Percentiles rank a stretch among this genome's conserved stretches.
These are phyloP conservation scores for Kwoniella shandongensis DNA, from an alignment of 768 basidiomycete species.

Conservation along the genomic window DNA sequence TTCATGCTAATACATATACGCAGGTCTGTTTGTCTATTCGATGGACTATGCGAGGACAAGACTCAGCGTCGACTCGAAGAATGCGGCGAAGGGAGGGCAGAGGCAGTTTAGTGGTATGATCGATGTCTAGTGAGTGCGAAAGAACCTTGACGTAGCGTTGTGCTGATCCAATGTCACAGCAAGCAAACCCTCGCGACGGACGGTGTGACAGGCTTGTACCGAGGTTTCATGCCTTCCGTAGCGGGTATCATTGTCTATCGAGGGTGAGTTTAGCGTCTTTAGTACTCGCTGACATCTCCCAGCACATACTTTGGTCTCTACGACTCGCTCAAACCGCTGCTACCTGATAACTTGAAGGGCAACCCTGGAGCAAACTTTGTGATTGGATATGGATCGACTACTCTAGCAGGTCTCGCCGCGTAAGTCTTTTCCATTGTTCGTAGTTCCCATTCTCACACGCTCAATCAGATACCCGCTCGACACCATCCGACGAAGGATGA, in stretches of 20 bases:
- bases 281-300: neutral
- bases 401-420: slow-evolving; percentile 38
- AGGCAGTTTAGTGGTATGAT: slow-evolving; percentile 57
- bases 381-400: slow-evolving; percentile 57
- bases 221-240: slow-evolving; percentile 57
- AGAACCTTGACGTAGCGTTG: neutral
- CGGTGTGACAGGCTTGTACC: slow-evolving; percentile 56
- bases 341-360: slow-evolving; percentile 55
- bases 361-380: slow-evolving; percentile 57
- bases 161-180: slow-evolving; percentile 11
- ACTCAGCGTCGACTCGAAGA: slow-evolving; percentile 56
- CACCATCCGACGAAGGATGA: slow-evolving; percentile 58
- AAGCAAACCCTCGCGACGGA: slow-evolving; percentile 57
- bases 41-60: slow-evolving; percentile 59
- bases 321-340: slow-evolving; percentile 55
- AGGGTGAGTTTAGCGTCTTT: slow-evolving; percentile 32
- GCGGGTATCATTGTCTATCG: slow-evolving; percentile 57
- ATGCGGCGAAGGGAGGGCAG: slow-evolving; percentile 53
- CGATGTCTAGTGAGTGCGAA: slow-evolving; percentile 53
- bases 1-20: no score
- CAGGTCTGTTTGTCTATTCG: slow-evolving; percentile 57
- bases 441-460: slow-evolving; percentile 30
- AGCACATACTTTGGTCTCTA: slow-evolving; percentile 56
- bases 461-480: slow-evolving; percentile 56
- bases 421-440: neutral